phyloP scores from a whole-genome alignment of 2,329 filamentous ascomycete species.

The Xylaria digitata region DNA sequence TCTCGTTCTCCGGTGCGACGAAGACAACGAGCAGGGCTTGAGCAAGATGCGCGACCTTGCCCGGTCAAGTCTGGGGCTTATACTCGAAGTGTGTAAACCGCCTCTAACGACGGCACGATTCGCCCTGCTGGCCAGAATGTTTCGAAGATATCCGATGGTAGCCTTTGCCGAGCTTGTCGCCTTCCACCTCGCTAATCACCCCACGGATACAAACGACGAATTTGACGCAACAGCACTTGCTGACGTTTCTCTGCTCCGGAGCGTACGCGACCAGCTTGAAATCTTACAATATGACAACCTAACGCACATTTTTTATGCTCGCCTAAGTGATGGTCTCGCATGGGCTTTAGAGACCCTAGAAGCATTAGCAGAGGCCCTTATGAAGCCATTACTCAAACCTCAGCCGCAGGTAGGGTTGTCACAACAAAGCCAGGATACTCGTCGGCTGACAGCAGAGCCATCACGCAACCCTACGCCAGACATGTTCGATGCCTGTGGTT shows the following conservation, averaged over 20 bases:
- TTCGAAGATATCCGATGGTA: slow-evolving; percentile 37
- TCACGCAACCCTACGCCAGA: slow-evolving; percentile 13
- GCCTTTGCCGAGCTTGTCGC: slow-evolving; percentile 39
- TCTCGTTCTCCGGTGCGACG: slow-evolving; percentile 37
- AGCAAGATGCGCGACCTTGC: slow-evolving; percentile 29
- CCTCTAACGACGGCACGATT: slow-evolving; percentile 28
- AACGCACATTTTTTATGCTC: slow-evolving; percentile 29
- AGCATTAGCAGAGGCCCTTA: slow-evolving; percentile 6
- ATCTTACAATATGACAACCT: slow-evolving; percentile 27
- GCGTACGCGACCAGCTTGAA: slow-evolving; percentile 20
- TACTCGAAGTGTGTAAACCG: slow-evolving; percentile 27
- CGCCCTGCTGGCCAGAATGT: slow-evolving; percentile 34
- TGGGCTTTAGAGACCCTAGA: slow-evolving; percentile 32
- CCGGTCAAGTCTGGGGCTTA: slow-evolving; percentile 35
- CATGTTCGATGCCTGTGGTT: background rate
- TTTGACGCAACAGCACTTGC: slow-evolving; percentile 9
- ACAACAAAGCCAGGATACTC: slow-evolving; percentile 4
- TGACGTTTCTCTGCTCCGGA: slow-evolving; percentile 28
- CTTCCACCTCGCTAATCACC: slow-evolving; percentile 21
- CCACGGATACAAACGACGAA: background rate
- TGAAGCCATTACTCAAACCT: background rate
- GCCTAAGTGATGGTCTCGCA: slow-evolving; percentile 12
- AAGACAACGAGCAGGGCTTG: slow-evolving; percentile 25
- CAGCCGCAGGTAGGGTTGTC: background rate
- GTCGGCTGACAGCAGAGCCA: background rate